Evolutionary conservation across 1,284 basidiomycete genomes (phyloP).

Genomic region (Hypsizygus ulmarius): DNA sequence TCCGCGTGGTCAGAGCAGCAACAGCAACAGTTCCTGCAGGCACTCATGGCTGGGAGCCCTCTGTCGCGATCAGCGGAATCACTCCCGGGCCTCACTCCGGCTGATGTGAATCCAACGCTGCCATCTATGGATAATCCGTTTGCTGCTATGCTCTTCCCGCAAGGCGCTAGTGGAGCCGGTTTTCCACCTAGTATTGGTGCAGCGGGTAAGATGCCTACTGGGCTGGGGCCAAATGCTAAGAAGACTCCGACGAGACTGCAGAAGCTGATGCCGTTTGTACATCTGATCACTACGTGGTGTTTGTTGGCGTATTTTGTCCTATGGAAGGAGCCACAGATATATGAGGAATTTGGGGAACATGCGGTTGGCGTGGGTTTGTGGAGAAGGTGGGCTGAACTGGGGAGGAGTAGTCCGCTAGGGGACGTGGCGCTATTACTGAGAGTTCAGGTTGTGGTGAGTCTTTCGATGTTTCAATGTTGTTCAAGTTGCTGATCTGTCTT

Average conservation of each 20-base stretch:
- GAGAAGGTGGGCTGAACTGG: conserved; percentile 59
- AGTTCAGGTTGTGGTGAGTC: conserved; percentile 38
- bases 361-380: conserved; percentile 34
- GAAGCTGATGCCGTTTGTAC: conserved; percentile 62
- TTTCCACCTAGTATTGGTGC: conserved; percentile 16
- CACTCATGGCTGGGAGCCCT: conserved; percentile 43
- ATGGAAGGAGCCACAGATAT: conserved; percentile 55
- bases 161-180: conserved; percentile 11
- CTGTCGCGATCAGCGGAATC: conserved; percentile 19
- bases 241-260: conserved; percentile 44
- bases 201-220: conserved; percentile 10
- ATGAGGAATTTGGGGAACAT: conserved; percentile 22
- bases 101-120: conserved; percentile 24
- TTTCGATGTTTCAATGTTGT: background rate
- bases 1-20: conserved; percentile 64
- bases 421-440: conserved; percentile 23
- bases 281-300: conserved; percentile 59
- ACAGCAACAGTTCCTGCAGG: conserved; percentile 61
- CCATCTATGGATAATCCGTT: conserved; percentile 38
- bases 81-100: conserved; percentile 14
- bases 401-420: conserved; percentile 23
- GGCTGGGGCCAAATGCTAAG: background rate
- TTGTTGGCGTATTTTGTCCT: conserved; percentile 67
- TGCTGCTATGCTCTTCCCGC: conserved; percentile 33
- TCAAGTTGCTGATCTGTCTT: conserved; percentile 10